These are phyloP conservation scores for Wallacemonas rigidus DNA, from an alignment of 208 protist genomes.

Conservation along the genomic window DNA sequence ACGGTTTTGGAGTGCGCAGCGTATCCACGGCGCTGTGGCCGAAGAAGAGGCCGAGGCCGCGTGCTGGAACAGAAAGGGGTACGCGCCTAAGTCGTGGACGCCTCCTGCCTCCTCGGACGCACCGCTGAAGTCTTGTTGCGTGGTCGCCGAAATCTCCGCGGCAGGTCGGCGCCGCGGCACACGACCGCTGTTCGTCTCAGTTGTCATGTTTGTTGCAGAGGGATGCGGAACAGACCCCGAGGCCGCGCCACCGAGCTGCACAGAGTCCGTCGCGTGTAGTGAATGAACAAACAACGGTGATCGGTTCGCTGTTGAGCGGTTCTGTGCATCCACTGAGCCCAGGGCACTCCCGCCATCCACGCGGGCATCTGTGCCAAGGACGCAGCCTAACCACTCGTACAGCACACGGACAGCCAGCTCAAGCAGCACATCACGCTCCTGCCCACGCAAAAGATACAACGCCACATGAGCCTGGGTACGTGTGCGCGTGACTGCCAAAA, in stretches of 20 bases:
- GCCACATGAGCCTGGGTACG: not conserved
- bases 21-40: conserved; percentile 11
- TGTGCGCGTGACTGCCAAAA: too few species aligned
- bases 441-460: not conserved
- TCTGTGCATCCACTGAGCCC: too few species aligned
- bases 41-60: not conserved
- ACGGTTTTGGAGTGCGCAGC: not conserved
- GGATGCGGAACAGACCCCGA: not conserved
- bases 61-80: not conserved
- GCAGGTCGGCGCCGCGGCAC: not conserved
- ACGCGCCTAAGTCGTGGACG: not conserved
- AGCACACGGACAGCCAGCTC: conserved; percentile 11
- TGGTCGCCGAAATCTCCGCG: conserved; percentile 4
- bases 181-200: not conserved
- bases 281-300: not conserved
- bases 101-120: not conserved
- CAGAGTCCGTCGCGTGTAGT: conserved; percentile 3
- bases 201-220: too few species aligned
- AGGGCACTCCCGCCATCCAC: too few species aligned
- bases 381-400: conserved; percentile 3
- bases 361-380: not conserved
- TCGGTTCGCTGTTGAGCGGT: too few species aligned
- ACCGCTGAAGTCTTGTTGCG: not conserved
- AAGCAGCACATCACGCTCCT: not conserved
- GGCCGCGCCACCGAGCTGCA: not conserved